phyloP scores from a whole-genome alignment of 148 eudicot species.

The Arctostaphylos glauca region DNA sequence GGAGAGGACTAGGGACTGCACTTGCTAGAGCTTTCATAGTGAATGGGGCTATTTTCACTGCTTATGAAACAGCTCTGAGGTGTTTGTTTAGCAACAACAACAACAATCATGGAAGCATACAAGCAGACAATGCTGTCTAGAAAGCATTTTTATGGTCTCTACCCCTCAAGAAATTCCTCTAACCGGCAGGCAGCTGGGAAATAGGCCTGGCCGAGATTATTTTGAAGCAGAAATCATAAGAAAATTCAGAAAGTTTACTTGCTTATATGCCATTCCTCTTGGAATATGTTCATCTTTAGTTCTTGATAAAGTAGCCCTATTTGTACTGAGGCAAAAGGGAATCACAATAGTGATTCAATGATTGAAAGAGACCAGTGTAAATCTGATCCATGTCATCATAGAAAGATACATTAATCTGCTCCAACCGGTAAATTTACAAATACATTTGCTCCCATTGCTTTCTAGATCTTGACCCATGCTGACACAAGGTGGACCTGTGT shows the following conservation, averaged over 20 bases:
- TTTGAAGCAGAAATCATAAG: neutral
- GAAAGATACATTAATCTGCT: neutral
- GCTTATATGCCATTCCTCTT: neutral
- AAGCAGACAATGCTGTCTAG: slow-evolving; percentile 36
- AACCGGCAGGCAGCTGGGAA: neutral
- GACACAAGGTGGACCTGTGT: neutral
- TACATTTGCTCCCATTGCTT: neutral
- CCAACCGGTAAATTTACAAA: neutral
- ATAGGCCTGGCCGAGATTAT: neutral
- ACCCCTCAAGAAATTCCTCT: neutral
- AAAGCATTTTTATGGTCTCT: neutral
- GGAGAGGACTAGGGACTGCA: slow-evolving; percentile 81
- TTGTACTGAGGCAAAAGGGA: neutral
- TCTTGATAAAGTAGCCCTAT: neutral
- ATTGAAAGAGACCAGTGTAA: neutral
- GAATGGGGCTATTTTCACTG: slow-evolving; percentile 79
- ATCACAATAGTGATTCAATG: neutral
- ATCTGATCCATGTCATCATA: neutral
- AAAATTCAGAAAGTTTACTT: neutral
- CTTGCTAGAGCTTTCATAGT: slow-evolving; percentile 81
- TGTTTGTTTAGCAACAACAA: slow-evolving; percentile 34
- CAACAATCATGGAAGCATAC: slow-evolving; percentile 24
- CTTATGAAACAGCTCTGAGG: slow-evolving; percentile 82
- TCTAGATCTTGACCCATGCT: neutral
- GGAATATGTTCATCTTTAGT: neutral